A percentile compares a stretch with the other conserved stretches of the same genome.
Evolutionary conservation across 495 filamentous ascomycete species (phyloP).

Genomic region (Neurospora sp.): DNA sequence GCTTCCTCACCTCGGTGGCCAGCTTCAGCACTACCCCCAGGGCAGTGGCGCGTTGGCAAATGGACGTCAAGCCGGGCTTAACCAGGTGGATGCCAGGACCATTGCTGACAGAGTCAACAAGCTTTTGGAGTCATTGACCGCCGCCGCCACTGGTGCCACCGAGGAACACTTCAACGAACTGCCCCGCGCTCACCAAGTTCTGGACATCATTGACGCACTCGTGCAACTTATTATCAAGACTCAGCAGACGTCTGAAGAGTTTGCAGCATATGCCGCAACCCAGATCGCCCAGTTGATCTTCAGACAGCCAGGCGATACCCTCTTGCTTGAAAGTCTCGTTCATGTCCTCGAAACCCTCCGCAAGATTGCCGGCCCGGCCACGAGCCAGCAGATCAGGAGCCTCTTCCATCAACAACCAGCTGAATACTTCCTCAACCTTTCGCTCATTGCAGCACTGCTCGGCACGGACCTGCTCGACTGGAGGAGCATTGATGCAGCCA

Average conservation of each 20-base stretch:
- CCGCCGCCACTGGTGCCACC: slow-evolving; percentile 49
- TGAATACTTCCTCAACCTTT: slow-evolving; percentile 66
- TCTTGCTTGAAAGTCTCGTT: slow-evolving; percentile 77
- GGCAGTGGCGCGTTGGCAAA: slow-evolving; percentile 37
- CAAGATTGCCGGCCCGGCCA: slow-evolving; percentile 61
- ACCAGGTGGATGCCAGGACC: slow-evolving; percentile 53
- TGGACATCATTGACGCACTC: slow-evolving; percentile 51
- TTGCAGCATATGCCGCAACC: slow-evolving; percentile 57
- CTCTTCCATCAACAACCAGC: slow-evolving; percentile 56
- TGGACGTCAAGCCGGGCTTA: slow-evolving; percentile 47
- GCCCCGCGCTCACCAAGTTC: slow-evolving; percentile 49
- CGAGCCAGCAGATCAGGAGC: slow-evolving; percentile 58
- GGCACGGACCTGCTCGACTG: slow-evolving; percentile 64
- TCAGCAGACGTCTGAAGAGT: slow-evolving; percentile 50
- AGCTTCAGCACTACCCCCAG: slow-evolving; percentile 53
- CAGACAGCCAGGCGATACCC: slow-evolving; percentile 36
- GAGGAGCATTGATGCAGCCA: slow-evolving; percentile 65
- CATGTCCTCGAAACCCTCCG: slow-evolving; percentile 73
- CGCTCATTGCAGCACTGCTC: slow-evolving; percentile 66
- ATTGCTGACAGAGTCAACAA: slow-evolving; percentile 56
- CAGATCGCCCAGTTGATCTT: slow-evolving; percentile 64
- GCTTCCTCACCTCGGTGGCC: slow-evolving; percentile 54
- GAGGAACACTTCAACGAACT: slow-evolving; percentile 66
- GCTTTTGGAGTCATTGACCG: slow-evolving; percentile 60
- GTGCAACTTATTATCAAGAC: slow-evolving; percentile 45